Evolutionary conservation across 495 filamentous ascomycete species (phyloP).

Genomic region (Aspergillus incahuasiensis): DNA sequence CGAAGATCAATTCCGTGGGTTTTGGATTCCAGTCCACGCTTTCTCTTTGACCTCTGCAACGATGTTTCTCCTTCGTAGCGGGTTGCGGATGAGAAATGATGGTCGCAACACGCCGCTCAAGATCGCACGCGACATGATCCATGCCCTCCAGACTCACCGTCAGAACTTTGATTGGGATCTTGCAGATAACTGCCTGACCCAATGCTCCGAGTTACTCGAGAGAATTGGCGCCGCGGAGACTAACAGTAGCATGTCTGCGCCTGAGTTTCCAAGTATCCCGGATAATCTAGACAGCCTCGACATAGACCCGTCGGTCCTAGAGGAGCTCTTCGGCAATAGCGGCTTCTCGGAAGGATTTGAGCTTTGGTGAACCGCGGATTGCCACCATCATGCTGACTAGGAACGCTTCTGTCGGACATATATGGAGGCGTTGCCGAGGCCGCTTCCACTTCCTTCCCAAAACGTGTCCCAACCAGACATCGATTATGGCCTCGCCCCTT

Average conservation of each 20-base stretch:
- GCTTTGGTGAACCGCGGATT: background rate
- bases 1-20: constrained; percentile 22
- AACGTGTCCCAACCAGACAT: background rate
- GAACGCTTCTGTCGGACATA: too few species aligned
- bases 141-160: constrained; percentile 21
- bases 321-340: constrained; percentile 2
- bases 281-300: background rate
- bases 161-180: constrained; percentile 30
- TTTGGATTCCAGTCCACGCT: constrained; percentile 32
- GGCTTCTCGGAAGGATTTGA: constrained; percentile 1
- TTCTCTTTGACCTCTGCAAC: constrained; percentile 28
- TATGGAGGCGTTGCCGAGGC: too few species aligned
- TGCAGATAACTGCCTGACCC: constrained; percentile 27
- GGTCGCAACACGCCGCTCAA: background rate
- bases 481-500: background rate
- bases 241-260: background rate
- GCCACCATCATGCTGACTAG: too few species aligned
- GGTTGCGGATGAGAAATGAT: constrained; percentile 2
- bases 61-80: constrained; percentile 30
- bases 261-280: background rate
- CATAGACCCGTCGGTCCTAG: background rate
- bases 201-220: constrained; percentile 24
- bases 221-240: constrained; percentile 14
- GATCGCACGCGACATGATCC: constrained; percentile 13
- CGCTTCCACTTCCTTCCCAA: background rate